phyloP scores from a whole-genome alignment of 2,329 filamentous ascomycete genomes.

The Ophiostoma tasmaniense region DNA sequence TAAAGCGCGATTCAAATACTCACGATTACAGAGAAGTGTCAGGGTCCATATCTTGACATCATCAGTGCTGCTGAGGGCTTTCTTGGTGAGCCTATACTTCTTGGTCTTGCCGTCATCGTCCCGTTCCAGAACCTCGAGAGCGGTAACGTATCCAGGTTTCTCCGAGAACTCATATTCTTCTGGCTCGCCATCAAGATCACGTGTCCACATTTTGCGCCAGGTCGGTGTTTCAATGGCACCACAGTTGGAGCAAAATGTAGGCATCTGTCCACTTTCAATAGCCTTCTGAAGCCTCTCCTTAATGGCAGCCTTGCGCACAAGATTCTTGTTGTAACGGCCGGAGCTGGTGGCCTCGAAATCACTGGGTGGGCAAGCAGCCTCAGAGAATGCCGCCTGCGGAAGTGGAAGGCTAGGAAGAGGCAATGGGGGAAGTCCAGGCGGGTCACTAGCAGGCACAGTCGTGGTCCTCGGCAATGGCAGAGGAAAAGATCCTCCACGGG shows the following conservation, averaged over 20 bases:
- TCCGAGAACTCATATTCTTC: slow-evolving; percentile 62
- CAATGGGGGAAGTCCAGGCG: slow-evolving; percentile 28
- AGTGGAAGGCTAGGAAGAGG: slow-evolving; percentile 25
- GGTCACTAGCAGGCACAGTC: slow-evolving; percentile 39
- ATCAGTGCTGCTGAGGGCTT: slow-evolving; percentile 52
- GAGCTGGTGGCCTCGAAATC: slow-evolving; percentile 35
- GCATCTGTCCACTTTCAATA: slow-evolving; percentile 73
- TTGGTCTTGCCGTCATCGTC: slow-evolving; percentile 55
- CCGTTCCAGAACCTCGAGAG: slow-evolving; percentile 58
- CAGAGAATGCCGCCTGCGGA: slow-evolving; percentile 29
- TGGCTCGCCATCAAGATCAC: slow-evolving; percentile 61
- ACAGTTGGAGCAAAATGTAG: slow-evolving; percentile 84
- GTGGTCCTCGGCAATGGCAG: slow-evolving; percentile 1
- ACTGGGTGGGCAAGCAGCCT: slow-evolving; percentile 36
- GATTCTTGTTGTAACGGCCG: slow-evolving; percentile 53
- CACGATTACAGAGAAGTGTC: slow-evolving; percentile 78
- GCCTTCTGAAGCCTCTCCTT: slow-evolving; percentile 51
- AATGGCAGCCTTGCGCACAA: slow-evolving; percentile 54
- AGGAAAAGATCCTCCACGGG: not conserved
- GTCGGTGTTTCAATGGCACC: slow-evolving; percentile 93
- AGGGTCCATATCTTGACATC: slow-evolving; percentile 62
- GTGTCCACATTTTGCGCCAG: slow-evolving; percentile 89
- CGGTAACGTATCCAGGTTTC: slow-evolving; percentile 64
- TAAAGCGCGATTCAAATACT: slow-evolving; percentile 31
- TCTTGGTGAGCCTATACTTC: slow-evolving; percentile 70